Evolutionary conservation across 1,284 basidiomycete genomes (phyloP).

Genomic region (Leccinum pseudoinsigne): DNA sequence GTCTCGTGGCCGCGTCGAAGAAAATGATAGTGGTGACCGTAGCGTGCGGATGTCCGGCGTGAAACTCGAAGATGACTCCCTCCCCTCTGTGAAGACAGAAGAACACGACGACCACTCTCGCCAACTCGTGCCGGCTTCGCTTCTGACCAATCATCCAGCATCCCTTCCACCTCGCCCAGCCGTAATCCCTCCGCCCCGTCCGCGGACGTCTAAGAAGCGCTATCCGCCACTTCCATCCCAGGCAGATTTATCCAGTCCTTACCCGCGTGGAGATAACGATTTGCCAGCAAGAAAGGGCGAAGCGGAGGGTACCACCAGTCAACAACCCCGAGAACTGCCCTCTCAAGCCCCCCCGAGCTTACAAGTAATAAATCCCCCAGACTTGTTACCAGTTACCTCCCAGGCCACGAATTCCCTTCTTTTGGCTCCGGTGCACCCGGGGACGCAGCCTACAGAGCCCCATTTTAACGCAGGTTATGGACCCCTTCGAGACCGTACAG

Average conservation of each 20-base stretch:
- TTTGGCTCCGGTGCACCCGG: constrained; percentile 10
- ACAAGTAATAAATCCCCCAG: constrained; percentile 13
- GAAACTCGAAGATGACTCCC: constrained; percentile 24
- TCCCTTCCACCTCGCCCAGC: constrained; percentile 16
- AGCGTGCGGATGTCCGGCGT: constrained; percentile 23
- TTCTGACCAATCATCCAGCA: not conserved
- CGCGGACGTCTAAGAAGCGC: constrained; percentile 16
- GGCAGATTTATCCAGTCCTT: constrained; percentile 6
- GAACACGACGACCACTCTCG: constrained; percentile 9
- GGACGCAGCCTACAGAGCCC: constrained; percentile 6
- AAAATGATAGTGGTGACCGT: constrained; percentile 30
- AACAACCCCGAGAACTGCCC: constrained; percentile 2
- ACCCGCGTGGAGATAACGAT: constrained; percentile 3
- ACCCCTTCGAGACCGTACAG: not conserved
- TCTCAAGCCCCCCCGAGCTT: constrained; percentile 5
- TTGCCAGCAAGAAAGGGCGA: not conserved
- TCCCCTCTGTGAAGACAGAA: constrained; percentile 16
- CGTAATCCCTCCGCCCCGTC: constrained; percentile 31
- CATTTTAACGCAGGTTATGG: constrained; percentile 2
- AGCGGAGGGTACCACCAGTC: not conserved
- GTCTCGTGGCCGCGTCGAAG: constrained; percentile 26
- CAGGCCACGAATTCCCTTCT: constrained; percentile 16
- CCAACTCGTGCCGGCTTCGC: not conserved
- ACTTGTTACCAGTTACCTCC: constrained; percentile 1
- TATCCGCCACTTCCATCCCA: not conserved